A percentile compares a stretch with the other conserved stretches of the same genome.
Evolutionary conservation across 1,284 basidiomycete genomes (phyloP).

Genomic region (Hemileia vastatrix): DNA sequence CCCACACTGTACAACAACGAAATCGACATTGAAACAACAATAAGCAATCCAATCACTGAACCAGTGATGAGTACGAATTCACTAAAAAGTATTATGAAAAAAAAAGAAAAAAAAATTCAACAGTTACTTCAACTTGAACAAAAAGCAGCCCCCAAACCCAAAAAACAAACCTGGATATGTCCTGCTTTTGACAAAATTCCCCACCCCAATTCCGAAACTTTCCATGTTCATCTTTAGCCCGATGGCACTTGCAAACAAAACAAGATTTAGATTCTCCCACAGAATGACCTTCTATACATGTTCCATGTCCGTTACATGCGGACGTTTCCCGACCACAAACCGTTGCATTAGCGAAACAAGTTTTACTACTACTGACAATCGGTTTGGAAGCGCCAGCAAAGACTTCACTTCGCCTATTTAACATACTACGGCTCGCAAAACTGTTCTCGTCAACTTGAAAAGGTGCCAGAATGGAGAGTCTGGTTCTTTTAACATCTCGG

Average conservation of each 20-base stretch:
- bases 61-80: constrained; percentile 8
- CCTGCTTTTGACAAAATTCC: constrained; percentile 11
- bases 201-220: constrained; percentile 6
- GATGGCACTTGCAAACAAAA: constrained; percentile 9
- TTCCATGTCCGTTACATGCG: constrained; percentile 8
- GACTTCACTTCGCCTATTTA: constrained; percentile 5
- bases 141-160: too few species aligned
- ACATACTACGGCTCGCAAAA: constrained; percentile 1
- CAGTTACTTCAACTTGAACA: neutral
- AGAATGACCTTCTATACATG: constrained; percentile 1
- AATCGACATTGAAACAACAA: constrained; percentile 5
- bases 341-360: neutral
- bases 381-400: neutral
- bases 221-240: constrained; percentile 3
- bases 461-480: constrained; percentile 2
- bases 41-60: neutral
- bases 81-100: neutral
- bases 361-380: constrained; percentile 1
- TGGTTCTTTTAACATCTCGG: constrained; percentile 1
- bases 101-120: neutral
- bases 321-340: neutral
- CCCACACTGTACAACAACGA: constrained; percentile 1
- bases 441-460: constrained; percentile 7
- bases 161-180: constrained; percentile 14
- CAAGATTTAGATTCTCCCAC: neutral